Evolutionary conservation across 2,329 filamentous ascomycete species (phyloP).

Genomic region (Colletotrichum plurivorum): DNA sequence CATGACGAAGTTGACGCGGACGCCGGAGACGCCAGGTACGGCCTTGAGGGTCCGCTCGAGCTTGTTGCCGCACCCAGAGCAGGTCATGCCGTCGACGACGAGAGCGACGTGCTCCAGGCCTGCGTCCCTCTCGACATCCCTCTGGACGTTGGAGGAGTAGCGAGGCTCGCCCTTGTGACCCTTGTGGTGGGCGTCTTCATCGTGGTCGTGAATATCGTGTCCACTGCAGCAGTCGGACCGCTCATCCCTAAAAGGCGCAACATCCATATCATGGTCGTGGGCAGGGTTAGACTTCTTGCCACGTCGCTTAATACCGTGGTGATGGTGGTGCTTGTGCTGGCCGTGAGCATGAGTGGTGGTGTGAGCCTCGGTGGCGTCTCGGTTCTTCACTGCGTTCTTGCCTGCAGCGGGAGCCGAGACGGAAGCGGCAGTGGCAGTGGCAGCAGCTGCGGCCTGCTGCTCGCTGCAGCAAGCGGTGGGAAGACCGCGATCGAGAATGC

Average conservation of each 20-base stretch:
- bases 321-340: constrained; percentile 41
- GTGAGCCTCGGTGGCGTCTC: constrained; percentile 10
- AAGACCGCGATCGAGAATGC: constrained; percentile 48
- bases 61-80: constrained; percentile 54
- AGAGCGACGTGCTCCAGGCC: constrained; percentile 47
- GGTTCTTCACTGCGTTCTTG: background rate
- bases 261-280: constrained; percentile 30
- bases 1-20: constrained; percentile 55
- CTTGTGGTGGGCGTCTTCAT: background rate
- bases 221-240: constrained; percentile 32
- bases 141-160: background rate
- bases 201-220: constrained; percentile 4
- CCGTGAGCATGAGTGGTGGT: constrained; percentile 32
- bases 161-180: background rate
- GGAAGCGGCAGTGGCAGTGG: constrained; percentile 16
- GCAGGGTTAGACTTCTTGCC: constrained; percentile 36
- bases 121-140: constrained; percentile 46
- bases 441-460: constrained; percentile 14
- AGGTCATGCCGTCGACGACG: constrained; percentile 54
- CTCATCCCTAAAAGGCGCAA: constrained; percentile 15
- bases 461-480: constrained; percentile 47
- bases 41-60: constrained; percentile 47
- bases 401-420: constrained; percentile 8
- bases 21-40: constrained; percentile 48
- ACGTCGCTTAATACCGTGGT: constrained; percentile 43